These are phyloP conservation scores for Furcasterigmium sp. DNA, from an alignment of 2,329 filamentous ascomycete species.

Conservation along the genomic window DNA sequence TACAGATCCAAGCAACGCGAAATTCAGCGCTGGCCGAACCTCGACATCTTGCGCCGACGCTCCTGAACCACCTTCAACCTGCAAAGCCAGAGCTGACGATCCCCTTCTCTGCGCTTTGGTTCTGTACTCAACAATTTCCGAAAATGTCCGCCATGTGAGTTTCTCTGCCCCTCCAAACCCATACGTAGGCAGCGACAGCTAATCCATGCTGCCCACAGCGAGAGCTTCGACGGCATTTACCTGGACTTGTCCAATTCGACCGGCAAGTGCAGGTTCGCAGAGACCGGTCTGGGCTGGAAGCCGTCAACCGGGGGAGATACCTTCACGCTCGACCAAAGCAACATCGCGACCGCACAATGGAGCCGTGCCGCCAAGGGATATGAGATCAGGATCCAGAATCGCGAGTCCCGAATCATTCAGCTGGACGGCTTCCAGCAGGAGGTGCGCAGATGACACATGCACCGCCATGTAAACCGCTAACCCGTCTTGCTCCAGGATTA, in stretches of 20 bases:
- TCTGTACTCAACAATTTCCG: neutral
- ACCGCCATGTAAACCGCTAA: neutral
- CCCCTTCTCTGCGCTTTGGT: too few relatives aligned
- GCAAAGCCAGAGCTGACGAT: too few relatives aligned
- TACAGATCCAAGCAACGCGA: too few relatives aligned
- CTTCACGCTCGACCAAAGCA: constrained; percentile 84
- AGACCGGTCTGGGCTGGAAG: constrained; percentile 94
- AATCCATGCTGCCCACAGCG: constrained; percentile 36
- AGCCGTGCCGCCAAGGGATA: constrained; percentile 88
- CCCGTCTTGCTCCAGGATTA: constrained; percentile 58
- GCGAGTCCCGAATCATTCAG: constrained; percentile 81
- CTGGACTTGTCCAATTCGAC: constrained; percentile 89
- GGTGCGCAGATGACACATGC: constrained; percentile 24
- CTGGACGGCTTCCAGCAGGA: constrained; percentile 93
- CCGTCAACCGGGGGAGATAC: constrained; percentile 81
- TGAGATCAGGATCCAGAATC: constrained; percentile 86
- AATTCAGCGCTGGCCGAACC: too few relatives aligned
- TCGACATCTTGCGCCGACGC: too few relatives aligned
- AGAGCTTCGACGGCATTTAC: constrained; percentile 97
- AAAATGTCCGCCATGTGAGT: constrained; percentile 22
- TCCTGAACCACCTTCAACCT: too few relatives aligned
- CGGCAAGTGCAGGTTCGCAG: constrained; percentile 91
- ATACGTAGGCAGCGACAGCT: constrained; percentile 1
- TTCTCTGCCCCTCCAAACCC: constrained; percentile 1
- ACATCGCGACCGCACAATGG: constrained; percentile 88